A percentile compares a stretch with the other conserved stretches of the same genome.
These are phyloP conservation scores for Xylaria telfairii DNA, from an alignment of 495 filamentous ascomycete species.

Conservation along the genomic window DNA sequence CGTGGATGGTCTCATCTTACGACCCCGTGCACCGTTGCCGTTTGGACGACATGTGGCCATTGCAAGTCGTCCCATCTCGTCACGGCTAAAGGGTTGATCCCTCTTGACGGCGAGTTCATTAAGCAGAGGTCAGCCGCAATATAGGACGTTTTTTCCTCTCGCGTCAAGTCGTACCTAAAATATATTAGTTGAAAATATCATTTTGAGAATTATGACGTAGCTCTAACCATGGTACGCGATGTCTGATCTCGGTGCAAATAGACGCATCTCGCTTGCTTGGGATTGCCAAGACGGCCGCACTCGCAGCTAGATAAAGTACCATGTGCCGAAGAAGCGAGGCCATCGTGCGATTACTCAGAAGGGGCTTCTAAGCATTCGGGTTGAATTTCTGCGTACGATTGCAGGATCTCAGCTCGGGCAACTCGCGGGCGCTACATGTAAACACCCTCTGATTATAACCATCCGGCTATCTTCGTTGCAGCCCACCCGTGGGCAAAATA, in stretches of 20 bases:
- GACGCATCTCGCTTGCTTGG: conserved; percentile 5
- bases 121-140: conserved; percentile 53
- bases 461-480: background rate
- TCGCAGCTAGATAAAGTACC: background rate
- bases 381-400: background rate
- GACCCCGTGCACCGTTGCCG: conserved; percentile 44
- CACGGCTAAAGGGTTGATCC: conserved; percentile 37
- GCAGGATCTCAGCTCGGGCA: background rate
- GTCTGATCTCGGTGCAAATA: background rate
- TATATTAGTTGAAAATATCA: background rate
- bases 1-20: conserved; percentile 5
- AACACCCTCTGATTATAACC: background rate
- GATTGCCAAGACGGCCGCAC: background rate
- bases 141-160: conserved; percentile 46
- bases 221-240: conserved; percentile 1
- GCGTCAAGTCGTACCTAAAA: conserved; percentile 44
- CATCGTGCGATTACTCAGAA: background rate
- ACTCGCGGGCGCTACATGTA: background rate
- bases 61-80: conserved; percentile 54
- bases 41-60: conserved; percentile 42
- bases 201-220: background rate
- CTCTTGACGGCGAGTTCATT: conserved; percentile 42
- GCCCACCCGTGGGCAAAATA: background rate
- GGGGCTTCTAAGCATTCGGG: background rate
- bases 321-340: background rate